A percentile compares a stretch with the other conserved stretches of the same genome.
These are phyloP conservation scores for Tolypocladium nubicola DNA, from an alignment of 2,329 filamentous ascomycete genomes.

Conservation along the genomic window DNA sequence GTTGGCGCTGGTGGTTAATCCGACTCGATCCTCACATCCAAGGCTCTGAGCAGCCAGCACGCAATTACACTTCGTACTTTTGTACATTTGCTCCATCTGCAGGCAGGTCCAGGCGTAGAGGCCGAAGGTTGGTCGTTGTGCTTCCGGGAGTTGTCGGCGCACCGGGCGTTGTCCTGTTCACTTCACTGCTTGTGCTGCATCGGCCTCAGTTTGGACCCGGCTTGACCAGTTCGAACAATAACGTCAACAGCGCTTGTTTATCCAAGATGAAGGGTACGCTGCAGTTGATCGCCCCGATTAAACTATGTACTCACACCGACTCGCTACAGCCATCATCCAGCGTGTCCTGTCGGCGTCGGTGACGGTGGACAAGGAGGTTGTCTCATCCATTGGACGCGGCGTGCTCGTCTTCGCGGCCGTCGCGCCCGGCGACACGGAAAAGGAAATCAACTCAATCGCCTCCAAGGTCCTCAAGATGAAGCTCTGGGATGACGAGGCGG, in stretches of 20 bases:
- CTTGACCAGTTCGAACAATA: background rate
- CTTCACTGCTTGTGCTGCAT: background rate
- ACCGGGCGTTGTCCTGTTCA: background rate
- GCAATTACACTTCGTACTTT: background rate
- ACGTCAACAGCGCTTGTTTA: background rate
- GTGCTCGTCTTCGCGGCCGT: slow-evolving; percentile 87
- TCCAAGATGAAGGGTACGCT: slow-evolving; percentile 6
- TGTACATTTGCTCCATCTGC: background rate
- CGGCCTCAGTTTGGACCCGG: background rate
- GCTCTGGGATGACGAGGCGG: slow-evolving; percentile 77
- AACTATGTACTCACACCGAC: background rate
- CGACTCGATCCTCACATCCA: background rate
- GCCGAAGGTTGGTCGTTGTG: background rate
- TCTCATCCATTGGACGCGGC: slow-evolving; percentile 86
- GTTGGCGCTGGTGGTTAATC: background rate
- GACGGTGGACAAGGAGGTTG: slow-evolving; percentile 79
- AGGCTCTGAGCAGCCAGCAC: background rate
- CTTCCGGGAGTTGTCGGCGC: background rate
- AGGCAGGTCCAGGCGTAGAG: background rate
- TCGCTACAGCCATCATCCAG: slow-evolving; percentile 68
- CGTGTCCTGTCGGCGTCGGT: slow-evolving; percentile 92
- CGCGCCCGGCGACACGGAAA: slow-evolving; percentile 79
- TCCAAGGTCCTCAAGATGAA: slow-evolving; percentile 81
- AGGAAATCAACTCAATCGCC: slow-evolving; percentile 76
- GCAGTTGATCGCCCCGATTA: background rate